Percentiles rank a stretch among this genome's conserved stretches.
Evolutionary conservation across 768 basidiomycete genomes (phyloP).

Genomic region (Artomyces pyxidatus): DNA sequence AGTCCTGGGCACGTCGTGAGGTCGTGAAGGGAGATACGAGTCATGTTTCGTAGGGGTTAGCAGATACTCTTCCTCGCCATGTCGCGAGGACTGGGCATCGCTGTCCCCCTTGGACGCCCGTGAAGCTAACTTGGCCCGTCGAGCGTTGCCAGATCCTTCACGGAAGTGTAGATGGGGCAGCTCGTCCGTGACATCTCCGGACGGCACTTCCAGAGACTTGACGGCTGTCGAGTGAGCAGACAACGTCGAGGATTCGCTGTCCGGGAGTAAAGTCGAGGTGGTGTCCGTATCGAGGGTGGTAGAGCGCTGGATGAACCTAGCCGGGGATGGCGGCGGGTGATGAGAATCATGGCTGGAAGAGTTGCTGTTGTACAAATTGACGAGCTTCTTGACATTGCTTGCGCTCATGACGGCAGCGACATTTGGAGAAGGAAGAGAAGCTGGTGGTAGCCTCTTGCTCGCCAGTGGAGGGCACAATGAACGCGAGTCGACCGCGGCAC

Average conservation of each 20-base stretch:
- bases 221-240: background rate
- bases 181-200: background rate
- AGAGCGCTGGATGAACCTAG: background rate
- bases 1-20: too few relatives aligned
- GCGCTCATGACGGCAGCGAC: background rate
- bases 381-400: background rate
- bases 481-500: too few relatives aligned
- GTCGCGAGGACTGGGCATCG: background rate
- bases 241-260: background rate
- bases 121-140: conserved; percentile 6
- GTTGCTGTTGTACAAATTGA: background rate
- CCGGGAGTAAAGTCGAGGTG: too few relatives aligned
- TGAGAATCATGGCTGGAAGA: too few relatives aligned
- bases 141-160: conserved; percentile 15
- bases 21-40: conserved; percentile 5
- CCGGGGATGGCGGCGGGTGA: background rate
- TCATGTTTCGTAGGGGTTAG: conserved; percentile 4
- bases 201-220: background rate
- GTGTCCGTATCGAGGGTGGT: too few relatives aligned
- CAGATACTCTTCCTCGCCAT: conserved; percentile 4
- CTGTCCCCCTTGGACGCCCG: background rate
- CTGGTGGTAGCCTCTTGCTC: too few relatives aligned
- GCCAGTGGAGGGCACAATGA: too few relatives aligned
- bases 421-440: too few relatives aligned
- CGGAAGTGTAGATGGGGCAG: conserved; percentile 8